Base-by-base conservation (phyloP, 129 eudicot genomes). In the Flaveria sonorensis region DNA sequence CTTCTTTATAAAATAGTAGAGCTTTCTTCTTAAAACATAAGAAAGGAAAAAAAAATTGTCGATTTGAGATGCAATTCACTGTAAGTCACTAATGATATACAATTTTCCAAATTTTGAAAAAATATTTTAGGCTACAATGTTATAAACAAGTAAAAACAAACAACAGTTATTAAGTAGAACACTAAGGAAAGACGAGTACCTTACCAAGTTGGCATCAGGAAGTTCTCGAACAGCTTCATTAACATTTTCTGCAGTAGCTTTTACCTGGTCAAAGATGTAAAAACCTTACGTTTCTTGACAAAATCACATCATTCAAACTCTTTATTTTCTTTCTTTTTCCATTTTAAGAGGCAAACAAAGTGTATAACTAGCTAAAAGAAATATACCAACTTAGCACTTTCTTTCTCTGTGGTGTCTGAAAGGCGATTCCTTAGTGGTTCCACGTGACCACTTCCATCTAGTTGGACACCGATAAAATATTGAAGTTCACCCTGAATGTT, bases 131-230 rank as follows among this genome's bases (percentile, higher is more conserved):
- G 66, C 66, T 9, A 60, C 16, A 61, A 24, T 61, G 67, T 26
- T 61, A 13, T 61, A 61, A 61, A 50, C 42, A 40, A 45, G 50
- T 45, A 45, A 45, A 0, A 45, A 43, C 1, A 48, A 61, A 50
- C 42, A 40, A n/a, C 1, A 48, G 23, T 40, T 73, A 72, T 11
- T 64, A 67, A 64, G 63, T 40, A 73, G 77, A 74, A 68, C 61
- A 72, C 61, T 57, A 71, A 81, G 71, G 81, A 77, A 83, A 85
- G 83, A 67, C 77, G 84, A 88, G 83, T 91, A 95, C 97, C 99
- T 91, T 95, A 95, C 99, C 97, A 26, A 88, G 89, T 95, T 95
- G 92, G 99, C 99, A 91, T 95, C 99, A 81, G 99, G 99, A 83
- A 95, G 99, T 83, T 94, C 99, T 71, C 96, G 84, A 77, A 91